These are phyloP conservation scores for Piloderma croceum DNA, from an alignment of 768 basidiomycete genomes.

Conservation along the genomic window DNA sequence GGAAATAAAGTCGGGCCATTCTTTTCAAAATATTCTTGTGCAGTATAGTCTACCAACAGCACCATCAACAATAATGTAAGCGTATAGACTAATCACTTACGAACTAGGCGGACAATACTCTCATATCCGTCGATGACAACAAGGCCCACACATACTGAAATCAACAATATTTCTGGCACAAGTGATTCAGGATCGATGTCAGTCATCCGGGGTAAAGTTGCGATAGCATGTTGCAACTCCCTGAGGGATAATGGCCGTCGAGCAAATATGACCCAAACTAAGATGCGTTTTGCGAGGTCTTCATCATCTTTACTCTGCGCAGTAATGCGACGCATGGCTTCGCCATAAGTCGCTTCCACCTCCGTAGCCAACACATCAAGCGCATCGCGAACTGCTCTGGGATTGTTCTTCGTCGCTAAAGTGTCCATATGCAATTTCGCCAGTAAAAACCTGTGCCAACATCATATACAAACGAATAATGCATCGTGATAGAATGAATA, in stretches of 20 bases:
- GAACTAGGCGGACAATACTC: slow-evolving; percentile 6
- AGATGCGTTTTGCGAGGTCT: slow-evolving; percentile 1
- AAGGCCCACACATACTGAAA: slow-evolving; percentile 7
- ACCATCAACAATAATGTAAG: too few species aligned
- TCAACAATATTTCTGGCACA: not conserved
- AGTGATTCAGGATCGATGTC: not conserved
- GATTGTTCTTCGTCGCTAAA: not conserved
- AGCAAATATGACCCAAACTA: slow-evolving; percentile 6
- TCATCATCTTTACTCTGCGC: slow-evolving; percentile 2
- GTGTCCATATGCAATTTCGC: slow-evolving; percentile 8
- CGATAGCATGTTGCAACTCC: slow-evolving; percentile 8
- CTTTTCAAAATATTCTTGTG: slow-evolving; percentile 7
- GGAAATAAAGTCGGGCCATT: too few species aligned
- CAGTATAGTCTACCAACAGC: too few species aligned
- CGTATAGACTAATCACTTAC: too few species aligned
- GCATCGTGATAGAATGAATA: too few species aligned
- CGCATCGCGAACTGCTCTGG: not conserved
- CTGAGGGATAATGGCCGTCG: slow-evolving; percentile 2
- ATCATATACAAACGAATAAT: too few species aligned
- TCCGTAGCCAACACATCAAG: slow-evolving; percentile 3
- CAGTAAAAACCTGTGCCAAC: slow-evolving; percentile 7
- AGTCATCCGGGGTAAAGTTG: slow-evolving; percentile 1
- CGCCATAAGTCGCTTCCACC: slow-evolving; percentile 1
- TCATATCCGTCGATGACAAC: slow-evolving; percentile 1
- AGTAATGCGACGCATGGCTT: slow-evolving; percentile 7